Evolutionary conservation across 108 stramenopile species (phyloP), one percentile per base, ranked within the genome.

Genomic region (Schizochytrium sp.): DNA sequence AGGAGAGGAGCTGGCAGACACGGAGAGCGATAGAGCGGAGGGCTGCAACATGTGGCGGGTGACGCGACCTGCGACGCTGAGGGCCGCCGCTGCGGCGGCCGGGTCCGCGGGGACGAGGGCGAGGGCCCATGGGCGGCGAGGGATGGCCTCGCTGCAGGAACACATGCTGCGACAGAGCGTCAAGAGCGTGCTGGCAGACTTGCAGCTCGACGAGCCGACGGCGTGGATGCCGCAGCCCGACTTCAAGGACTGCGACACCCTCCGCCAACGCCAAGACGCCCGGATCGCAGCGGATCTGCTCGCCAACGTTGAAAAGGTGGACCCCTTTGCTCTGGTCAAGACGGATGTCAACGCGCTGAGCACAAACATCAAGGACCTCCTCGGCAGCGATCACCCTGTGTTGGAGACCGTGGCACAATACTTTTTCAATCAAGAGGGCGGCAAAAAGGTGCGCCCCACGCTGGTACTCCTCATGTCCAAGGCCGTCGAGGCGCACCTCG

Each of bases 401-500:
- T 93, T 99, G 21, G 95, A 95, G 69, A 97, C 96, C 96, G 99
- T 98, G 63, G 97, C 99, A 23, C 96, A 96, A 60, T 97, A 99
- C 87, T 99, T 99, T 90, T 98, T 99, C 87, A 96, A 99, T 92
- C 96, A 98, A 91, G 88, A 97, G 76, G 98, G 98, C 90, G 94
- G 94, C n/a, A 94, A 94, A 63, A 94, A 94, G 63, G 60, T 94
- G 10, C 90, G 94, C 23, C 93, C 94, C 53, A 90, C 93, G 16
- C 93, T 94, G 91, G 94, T 93, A 10, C 60, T 92, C 14, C 87
- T 90, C 25, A 53, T 87, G 58, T 25, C 89, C 8, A 57, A 29
- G 60, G 89, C 89, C 47, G 5, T 16, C 87, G 53, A 25, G 72
- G 41, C 76, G 58, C 76, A 72, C 45, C 47, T 89, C 55, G 58